Conservation (phyloP, 2,329 filamentous ascomycete genomes). For the Penicillium hordei region DNA sequence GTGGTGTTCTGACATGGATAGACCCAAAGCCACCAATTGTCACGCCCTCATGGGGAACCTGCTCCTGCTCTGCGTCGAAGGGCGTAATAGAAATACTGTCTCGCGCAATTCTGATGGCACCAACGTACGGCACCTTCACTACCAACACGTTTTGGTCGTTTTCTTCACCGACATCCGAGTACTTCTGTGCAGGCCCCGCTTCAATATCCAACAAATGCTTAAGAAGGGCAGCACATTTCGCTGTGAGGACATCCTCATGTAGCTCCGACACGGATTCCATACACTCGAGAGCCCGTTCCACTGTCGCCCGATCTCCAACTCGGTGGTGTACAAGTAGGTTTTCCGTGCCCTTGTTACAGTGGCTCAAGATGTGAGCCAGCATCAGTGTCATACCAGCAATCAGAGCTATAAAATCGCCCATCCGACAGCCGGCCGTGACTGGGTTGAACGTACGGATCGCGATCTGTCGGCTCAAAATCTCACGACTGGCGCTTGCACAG, state of each 20-base stretch:
- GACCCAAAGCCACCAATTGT: neutral
- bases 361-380: constrained; percentile 40
- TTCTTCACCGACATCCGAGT: constrained; percentile 15
- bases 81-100: neutral
- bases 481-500: constrained; percentile 42
- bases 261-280: constrained; percentile 31
- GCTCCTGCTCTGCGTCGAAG: neutral
- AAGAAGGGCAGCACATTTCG: constrained; percentile 33
- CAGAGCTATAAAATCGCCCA: constrained; percentile 42
- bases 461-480: constrained; percentile 41
- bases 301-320: constrained; percentile 39
- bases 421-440: constrained; percentile 34
- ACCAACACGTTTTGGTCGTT: neutral
- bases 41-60: neutral
- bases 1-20: neutral
- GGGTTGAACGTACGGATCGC: constrained; percentile 34
- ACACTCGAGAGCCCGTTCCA: constrained; percentile 38
- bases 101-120: neutral
- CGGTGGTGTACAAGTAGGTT: constrained; percentile 41
- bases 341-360: constrained; percentile 17
- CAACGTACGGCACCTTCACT: neutral
- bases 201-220: constrained; percentile 36
- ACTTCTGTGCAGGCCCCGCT: constrained; percentile 3
- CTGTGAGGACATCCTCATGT: constrained; percentile 34
- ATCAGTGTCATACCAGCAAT: constrained; percentile 41